Base-by-base conservation (phyloP, 257 asterid species). In the Nicotiana tomentosiformis region DNA sequence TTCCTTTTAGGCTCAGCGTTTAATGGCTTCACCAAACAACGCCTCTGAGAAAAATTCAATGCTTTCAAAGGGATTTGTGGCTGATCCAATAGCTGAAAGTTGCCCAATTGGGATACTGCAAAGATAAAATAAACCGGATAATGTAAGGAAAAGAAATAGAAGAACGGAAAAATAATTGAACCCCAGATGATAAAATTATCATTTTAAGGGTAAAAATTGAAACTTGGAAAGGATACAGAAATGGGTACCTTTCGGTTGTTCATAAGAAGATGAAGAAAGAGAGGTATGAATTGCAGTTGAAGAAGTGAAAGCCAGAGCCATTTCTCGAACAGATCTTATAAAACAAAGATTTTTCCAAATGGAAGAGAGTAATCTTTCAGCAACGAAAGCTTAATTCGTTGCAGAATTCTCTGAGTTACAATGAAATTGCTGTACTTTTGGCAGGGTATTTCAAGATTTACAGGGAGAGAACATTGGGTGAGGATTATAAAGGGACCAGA, bases 301-400 rank as follows among this genome's bases (percentile, higher is more conserved):
- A 62, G 94, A 89, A 17, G 90, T 86, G 56, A 91, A 88, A 77
- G 97, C 88, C 85, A 91, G 74, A 46, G 95, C 96, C 97, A 93
- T 93, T 49, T 70, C 32, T 20, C 77, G 1, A 10, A 55, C 8
- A 55, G 60, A 55, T 55, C 2, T 55, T 55, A 55, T 15, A 55
- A 55, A 55, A 1, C 60, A 55, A 55, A 14, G 60, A 55, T 14
- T 67, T 46, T 23, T 16, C 17, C 60, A 55, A 10, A 51, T 32
- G 46, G 14, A 58, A 58, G 65, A 33, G 32, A 61, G 49, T 3
- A 32, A 1, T 15, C 2, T 57, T 57, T 46, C 62, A 11, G 55
- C 30, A n/a, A 30, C 4, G 37, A 66, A 55, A 39, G 14, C 43
- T 37, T 15, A 80, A 64, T 20, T 43, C 20, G 11, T 43, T 53